Base-by-base conservation (phyloP, 768 basidiomycete genomes). In the Calocybe cyanea region DNA sequence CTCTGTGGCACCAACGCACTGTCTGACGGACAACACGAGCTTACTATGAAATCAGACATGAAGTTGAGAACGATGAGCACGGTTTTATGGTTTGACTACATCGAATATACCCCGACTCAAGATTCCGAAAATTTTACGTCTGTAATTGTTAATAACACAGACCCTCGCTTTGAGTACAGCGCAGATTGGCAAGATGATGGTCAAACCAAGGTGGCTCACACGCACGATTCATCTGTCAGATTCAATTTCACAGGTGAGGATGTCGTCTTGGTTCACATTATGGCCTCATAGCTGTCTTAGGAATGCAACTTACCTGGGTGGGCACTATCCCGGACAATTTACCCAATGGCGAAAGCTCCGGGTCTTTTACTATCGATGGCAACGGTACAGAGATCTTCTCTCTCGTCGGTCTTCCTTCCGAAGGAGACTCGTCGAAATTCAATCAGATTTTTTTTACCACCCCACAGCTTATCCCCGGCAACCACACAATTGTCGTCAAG, bases 331-430 rank as follows among this genome's bases (percentile, higher is more conserved):
- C 61, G 31, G 31, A 32, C 2, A 52, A 35, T 9, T 47, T 50
- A 2, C 44, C 55, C 0, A 45, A 52, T n/a, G 42, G 44, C 9
- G 21, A 48, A 7, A 38, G 57, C 0, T 50, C 36, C 6, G 61
- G 56, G 2, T 51, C 52, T 11, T 66, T 59, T 38, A 46, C 53
- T 9, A 50, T 66, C 17, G 65, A 66, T 41, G 55, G 50, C 9
- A 53, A 49, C 8, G 28, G 48, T 10, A 41, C 57, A 1, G 45
- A 46, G 7, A 49, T 49, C 3, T 66, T 63, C 48, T 39, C 48
- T 4, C 45, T 63, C 18, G 28, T 28, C 1, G 59, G 57, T 3
- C 51, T 58, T 1, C 38, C 46, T 8, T 15, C 45, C 3, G 32
- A 30, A 7, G 37, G 41, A 7, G 48, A 45, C 5, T 31, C 37